Percentiles rank a stretch among this genome's conserved stretches.
phyloP scores from a whole-genome alignment of 2,329 filamentous ascomycete species.

The Calonectria leucothoes region DNA sequence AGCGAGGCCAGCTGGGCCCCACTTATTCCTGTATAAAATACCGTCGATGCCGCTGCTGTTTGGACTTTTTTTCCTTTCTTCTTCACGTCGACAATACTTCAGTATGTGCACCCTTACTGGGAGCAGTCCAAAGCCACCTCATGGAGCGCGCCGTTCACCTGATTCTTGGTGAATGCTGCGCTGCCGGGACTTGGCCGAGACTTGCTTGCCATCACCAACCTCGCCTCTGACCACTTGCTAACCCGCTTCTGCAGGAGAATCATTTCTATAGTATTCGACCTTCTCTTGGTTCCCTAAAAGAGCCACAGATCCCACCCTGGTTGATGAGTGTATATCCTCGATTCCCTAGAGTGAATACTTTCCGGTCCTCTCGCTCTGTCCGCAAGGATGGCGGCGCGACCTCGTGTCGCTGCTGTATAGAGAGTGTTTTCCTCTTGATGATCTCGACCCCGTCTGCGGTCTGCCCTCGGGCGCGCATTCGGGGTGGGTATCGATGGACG shows the following conservation, averaged over 20 bases:
- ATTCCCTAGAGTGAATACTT: constrained; percentile 83
- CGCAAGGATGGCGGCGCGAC: constrained; percentile 65
- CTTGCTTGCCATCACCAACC: background rate
- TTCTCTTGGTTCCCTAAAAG: constrained; percentile 88
- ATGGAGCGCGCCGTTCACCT: background rate
- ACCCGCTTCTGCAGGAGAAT: constrained; percentile 68
- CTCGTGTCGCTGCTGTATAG: constrained; percentile 70
- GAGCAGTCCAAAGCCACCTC: background rate
- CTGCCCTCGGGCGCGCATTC: constrained; percentile 80
- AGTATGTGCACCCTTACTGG: constrained; percentile 7
- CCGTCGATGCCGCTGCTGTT: background rate
- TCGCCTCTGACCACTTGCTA: background rate
- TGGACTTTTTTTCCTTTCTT: background rate
- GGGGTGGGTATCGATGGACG: constrained; percentile 86
- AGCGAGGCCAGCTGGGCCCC: background rate
- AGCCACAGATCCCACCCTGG: constrained; percentile 86
- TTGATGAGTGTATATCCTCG: constrained; percentile 85
- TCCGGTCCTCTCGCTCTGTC: constrained; percentile 15
- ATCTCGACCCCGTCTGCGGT: constrained; percentile 82
- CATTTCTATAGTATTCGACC: constrained; percentile 97
- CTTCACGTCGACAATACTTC: constrained; percentile 23
- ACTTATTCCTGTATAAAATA: background rate
- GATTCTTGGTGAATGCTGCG: background rate
- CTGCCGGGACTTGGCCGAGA: background rate
- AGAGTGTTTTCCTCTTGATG: constrained; percentile 78